Evolutionary conservation across 129 eudicot genomes (phyloP), one percentile per base, ranked within the genome.

Genomic region (Kitagawia praeruptora): DNA sequence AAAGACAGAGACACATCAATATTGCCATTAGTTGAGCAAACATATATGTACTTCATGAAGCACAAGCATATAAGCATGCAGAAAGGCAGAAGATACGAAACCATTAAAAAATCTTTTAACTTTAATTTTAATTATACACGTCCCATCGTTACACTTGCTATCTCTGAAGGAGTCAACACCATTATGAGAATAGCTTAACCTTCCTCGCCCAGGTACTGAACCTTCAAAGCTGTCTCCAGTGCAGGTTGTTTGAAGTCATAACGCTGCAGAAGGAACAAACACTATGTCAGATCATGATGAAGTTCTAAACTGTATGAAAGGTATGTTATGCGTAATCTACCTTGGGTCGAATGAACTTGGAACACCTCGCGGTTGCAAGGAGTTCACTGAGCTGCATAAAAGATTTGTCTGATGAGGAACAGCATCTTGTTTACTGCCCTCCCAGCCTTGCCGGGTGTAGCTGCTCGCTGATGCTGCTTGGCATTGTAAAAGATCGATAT

Each of bases 121-220:
- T 58, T n/a, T n/a, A 58, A 58, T 58, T 2, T 58, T 58, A 58
- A n/a, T 58, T 58, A 58, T 58, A n/a, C 67, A 58, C 9, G 14
- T 25, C 45, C 15, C 45, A 64, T n/a, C 21, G 53, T 83, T 71
- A 79, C 64, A n/a, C 34, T 58, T 58, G 67, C 67, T 58, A 83
- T 75, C 83, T 67, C 51, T 82, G 49, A 75, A 75, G 58, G 74
- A 79, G 79, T 81, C 80, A 28, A 77, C 80, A 40, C 38, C 15
- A 1, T 66, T 51, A 14, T 0, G 21, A 10, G 27, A 15, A 64
- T 79, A 75, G 64, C 40, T 76, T 38, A 38, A 38, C 28, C 40
- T 34, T 58, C 40, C 13, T 53, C 78, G 15, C 27, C 49, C 10
- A 53, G 39, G 74, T 54, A 27, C 10, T 53, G 76, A 51, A 71